Evolutionary conservation across 805 yeast species (phyloP).

Genomic region (Candida jianshihensis): DNA sequence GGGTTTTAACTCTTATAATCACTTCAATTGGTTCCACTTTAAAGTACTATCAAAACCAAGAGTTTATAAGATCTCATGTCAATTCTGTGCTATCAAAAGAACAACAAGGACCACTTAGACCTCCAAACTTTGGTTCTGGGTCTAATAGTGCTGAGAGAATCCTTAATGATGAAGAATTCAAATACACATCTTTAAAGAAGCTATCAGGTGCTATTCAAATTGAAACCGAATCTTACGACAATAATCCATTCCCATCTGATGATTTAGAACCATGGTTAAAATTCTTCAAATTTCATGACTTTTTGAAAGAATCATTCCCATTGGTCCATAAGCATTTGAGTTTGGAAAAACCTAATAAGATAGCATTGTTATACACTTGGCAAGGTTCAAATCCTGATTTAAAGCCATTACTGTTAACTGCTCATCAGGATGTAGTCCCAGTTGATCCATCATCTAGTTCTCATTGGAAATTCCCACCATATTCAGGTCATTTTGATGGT

Average conservation of each 20-base stretch:
- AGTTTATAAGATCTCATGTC: not conserved
- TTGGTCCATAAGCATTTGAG: constrained; percentile 37
- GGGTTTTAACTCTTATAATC: not conserved
- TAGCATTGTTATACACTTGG: constrained; percentile 60
- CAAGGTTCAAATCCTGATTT: constrained; percentile 43
- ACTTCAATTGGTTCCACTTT: not conserved
- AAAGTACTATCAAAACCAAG: not conserved
- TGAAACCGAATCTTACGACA: constrained; percentile 57
- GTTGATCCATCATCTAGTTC: constrained; percentile 46
- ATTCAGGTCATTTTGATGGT: constrained; percentile 61
- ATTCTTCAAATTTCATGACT: constrained; percentile 34
- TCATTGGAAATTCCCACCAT: constrained; percentile 67
- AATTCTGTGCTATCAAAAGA: not conserved
- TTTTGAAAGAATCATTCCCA: constrained; percentile 52
- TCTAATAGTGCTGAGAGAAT: constrained; percentile 1
- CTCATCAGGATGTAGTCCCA: constrained; percentile 88
- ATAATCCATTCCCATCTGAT: constrained; percentile 23
- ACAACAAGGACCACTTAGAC: not conserved
- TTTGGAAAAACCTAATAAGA: constrained; percentile 52
- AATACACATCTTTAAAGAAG: constrained; percentile 33
- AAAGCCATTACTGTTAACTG: constrained; percentile 65
- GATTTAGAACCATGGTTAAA: constrained; percentile 28
- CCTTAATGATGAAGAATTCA: constrained; percentile 2
- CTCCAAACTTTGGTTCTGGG: not conserved
- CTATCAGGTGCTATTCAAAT: constrained; percentile 54